phyloP scores from a whole-genome alignment of 2,329 filamentous ascomycete genomes.

The Metarhizium rileyi region DNA sequence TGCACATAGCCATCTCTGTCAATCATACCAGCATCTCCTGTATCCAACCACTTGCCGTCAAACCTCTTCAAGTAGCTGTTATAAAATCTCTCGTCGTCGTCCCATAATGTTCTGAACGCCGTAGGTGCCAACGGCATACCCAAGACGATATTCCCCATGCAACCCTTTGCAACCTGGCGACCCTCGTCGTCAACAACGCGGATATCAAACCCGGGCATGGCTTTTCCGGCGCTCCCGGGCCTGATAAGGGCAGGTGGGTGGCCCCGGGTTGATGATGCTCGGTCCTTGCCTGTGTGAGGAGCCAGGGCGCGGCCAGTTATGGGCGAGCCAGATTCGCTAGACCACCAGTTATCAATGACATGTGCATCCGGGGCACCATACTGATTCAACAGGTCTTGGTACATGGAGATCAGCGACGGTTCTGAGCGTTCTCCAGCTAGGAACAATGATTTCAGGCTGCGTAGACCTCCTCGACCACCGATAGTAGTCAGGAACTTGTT shows the following conservation, averaged over 20 bases:
- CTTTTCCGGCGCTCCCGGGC: conserved; percentile 80
- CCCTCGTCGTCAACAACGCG: conserved; percentile 75
- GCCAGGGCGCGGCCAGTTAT: conserved; percentile 46
- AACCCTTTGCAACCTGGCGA: conserved; percentile 56
- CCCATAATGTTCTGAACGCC: conserved; percentile 76
- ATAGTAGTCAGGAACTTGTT: conserved; percentile 54
- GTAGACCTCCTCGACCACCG: conserved; percentile 62
- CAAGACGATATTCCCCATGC: conserved; percentile 88
- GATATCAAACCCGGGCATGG: conserved; percentile 87
- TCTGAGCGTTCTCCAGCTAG: conserved; percentile 85
- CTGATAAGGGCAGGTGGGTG: conserved; percentile 49
- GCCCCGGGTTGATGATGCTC: conserved; percentile 30
- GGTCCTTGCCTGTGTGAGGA: conserved; percentile 49
- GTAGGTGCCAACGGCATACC: conserved; percentile 75
- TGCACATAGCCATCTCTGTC: conserved; percentile 61
- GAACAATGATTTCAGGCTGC: conserved; percentile 63
- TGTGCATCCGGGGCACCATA: conserved; percentile 53
- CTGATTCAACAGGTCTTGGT: conserved; percentile 60
- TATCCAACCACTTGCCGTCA: conserved; percentile 74
- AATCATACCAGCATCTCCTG: conserved; percentile 81
- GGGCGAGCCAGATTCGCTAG: conserved; percentile 47
- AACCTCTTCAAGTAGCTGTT: conserved; percentile 78
- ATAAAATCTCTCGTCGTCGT: conserved; percentile 79
- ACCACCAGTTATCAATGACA: conserved; percentile 54
- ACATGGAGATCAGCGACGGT: conserved; percentile 72